phyloP scores from a whole-genome alignment of 1,139 yeast species.

The Barnettozyma hawaiiensis region DNA sequence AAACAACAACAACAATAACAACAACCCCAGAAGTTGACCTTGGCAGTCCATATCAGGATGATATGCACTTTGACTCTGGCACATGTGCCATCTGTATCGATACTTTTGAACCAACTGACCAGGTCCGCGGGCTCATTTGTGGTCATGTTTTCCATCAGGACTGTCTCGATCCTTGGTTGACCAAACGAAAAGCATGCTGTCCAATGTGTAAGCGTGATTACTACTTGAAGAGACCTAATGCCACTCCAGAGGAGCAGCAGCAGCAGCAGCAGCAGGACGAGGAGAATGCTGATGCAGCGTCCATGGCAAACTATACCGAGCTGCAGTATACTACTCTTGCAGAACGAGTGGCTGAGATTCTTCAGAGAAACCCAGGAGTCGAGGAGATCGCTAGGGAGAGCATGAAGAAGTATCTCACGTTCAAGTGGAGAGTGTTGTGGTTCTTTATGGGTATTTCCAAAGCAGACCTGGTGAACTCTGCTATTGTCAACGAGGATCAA shows the following conservation, averaged over 20 bases:
- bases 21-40: conserved; percentile 20
- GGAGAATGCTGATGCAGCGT: conserved; percentile 12
- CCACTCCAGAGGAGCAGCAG: conserved; percentile 16
- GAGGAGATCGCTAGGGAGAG: conserved; percentile 40
- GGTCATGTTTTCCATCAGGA: conserved; percentile 81
- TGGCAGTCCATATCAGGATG: conserved; percentile 25
- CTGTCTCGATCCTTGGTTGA: conserved; percentile 82
- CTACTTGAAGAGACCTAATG: conserved; percentile 36
- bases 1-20: neutral
- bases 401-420: conserved; percentile 34
- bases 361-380: conserved; percentile 29
- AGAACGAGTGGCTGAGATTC: conserved; percentile 25
- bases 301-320: conserved; percentile 18
- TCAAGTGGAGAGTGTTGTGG: conserved; percentile 45
- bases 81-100: conserved; percentile 80
- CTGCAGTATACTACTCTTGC: conserved; percentile 22
- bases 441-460: conserved; percentile 47
- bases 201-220: conserved; percentile 81
- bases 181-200: conserved; percentile 71
- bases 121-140: conserved; percentile 69
- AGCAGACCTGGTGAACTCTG: conserved; percentile 46
- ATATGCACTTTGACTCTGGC: conserved; percentile 60
- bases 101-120: conserved; percentile 52
- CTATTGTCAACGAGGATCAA: conserved; percentile 39
- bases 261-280: too few relatives aligned